These are phyloP conservation scores for Leccinum subgranulosum DNA, from an alignment of 768 basidiomycete genomes.

Conservation along the genomic window DNA sequence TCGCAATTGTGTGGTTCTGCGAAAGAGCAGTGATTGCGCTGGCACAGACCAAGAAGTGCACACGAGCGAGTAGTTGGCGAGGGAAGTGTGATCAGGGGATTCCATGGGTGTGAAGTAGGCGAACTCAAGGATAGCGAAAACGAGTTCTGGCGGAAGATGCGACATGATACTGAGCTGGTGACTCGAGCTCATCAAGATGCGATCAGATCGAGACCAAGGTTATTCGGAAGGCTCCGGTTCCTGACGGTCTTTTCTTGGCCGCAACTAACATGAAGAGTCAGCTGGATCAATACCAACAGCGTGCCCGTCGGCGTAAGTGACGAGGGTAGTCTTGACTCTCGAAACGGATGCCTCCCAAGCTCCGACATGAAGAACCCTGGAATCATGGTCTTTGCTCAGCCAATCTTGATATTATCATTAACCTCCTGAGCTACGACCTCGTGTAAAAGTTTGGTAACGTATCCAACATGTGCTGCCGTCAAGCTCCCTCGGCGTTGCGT, in stretches of 20 bases:
- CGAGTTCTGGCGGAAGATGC: constrained; percentile 21
- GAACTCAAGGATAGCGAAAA: constrained; percentile 22
- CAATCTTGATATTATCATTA: constrained; percentile 14
- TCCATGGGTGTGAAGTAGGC: constrained; percentile 22
- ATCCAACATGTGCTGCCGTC: background rate
- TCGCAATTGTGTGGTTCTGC: constrained; percentile 10
- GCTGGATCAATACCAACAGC: background rate
- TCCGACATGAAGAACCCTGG: constrained; percentile 15
- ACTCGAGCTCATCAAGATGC: background rate
- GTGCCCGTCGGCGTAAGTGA: background rate
- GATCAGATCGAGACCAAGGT: background rate
- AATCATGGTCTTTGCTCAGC: constrained; percentile 4
- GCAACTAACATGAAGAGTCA: background rate
- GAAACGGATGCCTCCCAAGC: constrained; percentile 4
- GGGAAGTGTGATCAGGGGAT: constrained; percentile 17
- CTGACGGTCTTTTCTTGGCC: background rate
- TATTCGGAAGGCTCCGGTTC: background rate
- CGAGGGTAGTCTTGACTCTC: background rate
- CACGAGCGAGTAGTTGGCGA: constrained; percentile 25
- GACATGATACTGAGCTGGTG: background rate
- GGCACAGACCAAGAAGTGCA: constrained; percentile 26
- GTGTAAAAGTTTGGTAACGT: constrained; percentile 16
- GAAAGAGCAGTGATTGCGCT: constrained; percentile 31
- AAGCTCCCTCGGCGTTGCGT: constrained; percentile 9
- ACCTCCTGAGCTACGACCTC: background rate